A percentile compares a stretch with the other conserved stretches of the same genome.
Evolutionary conservation across 257 asterid genomes (phyloP).

Genomic region (Forsythia suspensa): DNA sequence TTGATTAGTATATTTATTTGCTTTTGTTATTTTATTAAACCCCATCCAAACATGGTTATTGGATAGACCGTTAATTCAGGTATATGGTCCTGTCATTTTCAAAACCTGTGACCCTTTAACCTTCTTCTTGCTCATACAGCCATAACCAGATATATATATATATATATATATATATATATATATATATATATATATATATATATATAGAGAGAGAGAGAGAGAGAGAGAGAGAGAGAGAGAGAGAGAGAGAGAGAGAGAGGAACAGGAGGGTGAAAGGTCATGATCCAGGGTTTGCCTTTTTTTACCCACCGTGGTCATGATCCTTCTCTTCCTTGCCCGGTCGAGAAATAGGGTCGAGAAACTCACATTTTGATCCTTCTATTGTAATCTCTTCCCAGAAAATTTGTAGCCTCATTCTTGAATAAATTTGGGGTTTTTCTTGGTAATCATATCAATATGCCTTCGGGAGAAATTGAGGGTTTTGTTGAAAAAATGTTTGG

Average conservation of each 20-base stretch:
- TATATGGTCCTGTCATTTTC: constrained; percentile 25
- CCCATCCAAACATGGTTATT: background rate
- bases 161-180: too few relatives aligned
- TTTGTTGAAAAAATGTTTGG: constrained; percentile 65
- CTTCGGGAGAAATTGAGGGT: constrained; percentile 29
- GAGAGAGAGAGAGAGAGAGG: constrained; percentile 21
- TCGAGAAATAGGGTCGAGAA: background rate
- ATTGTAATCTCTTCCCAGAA: constrained; percentile 26
- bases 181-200: background rate
- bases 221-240: constrained; percentile 13
- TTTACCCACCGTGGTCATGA: constrained; percentile 47
- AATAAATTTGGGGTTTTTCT: background rate
- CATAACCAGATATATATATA: background rate
- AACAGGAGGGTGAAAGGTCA: constrained; percentile 37
- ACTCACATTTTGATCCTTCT: constrained; percentile 23
- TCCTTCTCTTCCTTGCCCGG: constrained; percentile 30
- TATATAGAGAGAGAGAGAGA: too few relatives aligned
- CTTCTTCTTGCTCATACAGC: constrained; percentile 30
- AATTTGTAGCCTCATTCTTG: background rate
- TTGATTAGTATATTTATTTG: too few relatives aligned
- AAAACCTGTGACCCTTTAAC: constrained; percentile 19
- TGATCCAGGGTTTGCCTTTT: constrained; percentile 50
- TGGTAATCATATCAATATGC: constrained; percentile 19
- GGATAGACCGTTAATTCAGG: constrained; percentile 51
- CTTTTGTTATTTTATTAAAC: too few relatives aligned